Percentiles rank a stretch among this genome's conserved stretches.
Conservation (phyloP, 2,329 filamentous ascomycete species). For the Aspergillus neoniger region DNA sequence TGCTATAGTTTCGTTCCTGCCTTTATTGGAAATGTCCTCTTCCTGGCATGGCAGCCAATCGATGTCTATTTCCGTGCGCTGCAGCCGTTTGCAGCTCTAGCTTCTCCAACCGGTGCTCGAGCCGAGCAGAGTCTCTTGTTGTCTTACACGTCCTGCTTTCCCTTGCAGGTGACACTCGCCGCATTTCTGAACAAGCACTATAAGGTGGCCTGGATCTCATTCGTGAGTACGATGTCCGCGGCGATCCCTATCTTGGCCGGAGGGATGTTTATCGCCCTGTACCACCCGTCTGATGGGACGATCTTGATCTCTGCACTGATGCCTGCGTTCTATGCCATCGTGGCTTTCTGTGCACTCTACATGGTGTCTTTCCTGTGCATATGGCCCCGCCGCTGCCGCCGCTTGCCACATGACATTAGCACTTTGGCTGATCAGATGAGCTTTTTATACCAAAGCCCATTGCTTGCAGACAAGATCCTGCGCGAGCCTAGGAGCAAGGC, state of each 20-base stretch:
- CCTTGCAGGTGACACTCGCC: conserved; percentile 54
- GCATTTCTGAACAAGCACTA: conserved; percentile 59
- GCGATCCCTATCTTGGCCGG: conserved; percentile 61
- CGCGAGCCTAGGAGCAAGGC: conserved; percentile 65
- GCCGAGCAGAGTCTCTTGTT: conserved; percentile 60
- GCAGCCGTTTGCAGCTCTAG: conserved; percentile 59
- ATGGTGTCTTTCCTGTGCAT: conserved; percentile 63
- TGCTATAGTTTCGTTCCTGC: conserved; percentile 70
- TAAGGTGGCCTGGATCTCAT: conserved; percentile 58
- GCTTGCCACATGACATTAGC: conserved; percentile 71
- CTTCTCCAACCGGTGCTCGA: conserved; percentile 52
- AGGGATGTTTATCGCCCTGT: conserved; percentile 64
- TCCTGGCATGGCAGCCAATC: conserved; percentile 61
- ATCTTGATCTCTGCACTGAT: conserved; percentile 70
- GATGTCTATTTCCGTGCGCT: conserved; percentile 63
- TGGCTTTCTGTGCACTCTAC: conserved; percentile 72
- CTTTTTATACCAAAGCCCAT: conserved; percentile 72
- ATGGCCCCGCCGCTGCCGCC: conserved; percentile 61
- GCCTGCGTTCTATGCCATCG: conserved; percentile 70
- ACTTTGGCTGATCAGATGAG: conserved; percentile 76
- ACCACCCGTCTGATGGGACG: conserved; percentile 49
- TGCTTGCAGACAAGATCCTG: conserved; percentile 73
- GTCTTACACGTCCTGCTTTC: conserved; percentile 57
- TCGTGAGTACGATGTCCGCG: conserved; percentile 55
- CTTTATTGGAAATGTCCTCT: conserved; percentile 59